These are phyloP conservation scores for Coniosporium tulheliwenetii DNA, from an alignment of 2,329 filamentous ascomycete species.

Conservation along the genomic window DNA sequence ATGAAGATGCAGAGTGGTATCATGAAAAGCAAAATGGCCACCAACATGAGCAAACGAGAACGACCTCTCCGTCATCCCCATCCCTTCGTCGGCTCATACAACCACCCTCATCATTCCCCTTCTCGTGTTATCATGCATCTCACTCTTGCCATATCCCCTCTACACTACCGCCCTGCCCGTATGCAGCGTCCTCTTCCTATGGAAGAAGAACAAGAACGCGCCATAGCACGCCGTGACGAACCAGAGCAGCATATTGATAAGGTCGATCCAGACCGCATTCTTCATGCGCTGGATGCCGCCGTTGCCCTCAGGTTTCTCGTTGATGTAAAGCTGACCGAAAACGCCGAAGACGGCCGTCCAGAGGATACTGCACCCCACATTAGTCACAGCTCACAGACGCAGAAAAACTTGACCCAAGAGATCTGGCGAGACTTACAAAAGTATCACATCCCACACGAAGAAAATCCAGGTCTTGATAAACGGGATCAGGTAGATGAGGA, in stretches of 20 bases:
- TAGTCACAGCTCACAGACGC: too few species aligned
- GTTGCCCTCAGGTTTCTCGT: conserved; percentile 49
- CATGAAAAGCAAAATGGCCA: too few species aligned
- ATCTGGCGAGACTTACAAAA: conserved; percentile 34
- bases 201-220: conserved; percentile 42
- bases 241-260: conserved; percentile 65
- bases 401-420: background rate
- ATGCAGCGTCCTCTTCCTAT: conserved; percentile 39
- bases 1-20: too few species aligned
- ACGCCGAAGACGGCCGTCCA: conserved; percentile 74
- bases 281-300: conserved; percentile 60
- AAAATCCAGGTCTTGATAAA: conserved; percentile 36
- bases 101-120: too few species aligned
- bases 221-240: conserved; percentile 43
- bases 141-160: too few species aligned
- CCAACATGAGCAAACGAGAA: too few species aligned
- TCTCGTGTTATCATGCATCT: too few species aligned
- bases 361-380: conserved; percentile 37
- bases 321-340: conserved; percentile 69
- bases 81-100: too few species aligned
- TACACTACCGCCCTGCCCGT: conserved; percentile 43
- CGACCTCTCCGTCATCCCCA: too few species aligned
- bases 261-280: conserved; percentile 70
- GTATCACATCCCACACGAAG: conserved; percentile 53
- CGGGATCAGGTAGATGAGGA: conserved; percentile 49